Percentiles rank a stretch among this genome's conserved stretches.
These are phyloP conservation scores for Syzygium jambos DNA, from an alignment of 345 rosid genomes.

Conservation along the genomic window DNA sequence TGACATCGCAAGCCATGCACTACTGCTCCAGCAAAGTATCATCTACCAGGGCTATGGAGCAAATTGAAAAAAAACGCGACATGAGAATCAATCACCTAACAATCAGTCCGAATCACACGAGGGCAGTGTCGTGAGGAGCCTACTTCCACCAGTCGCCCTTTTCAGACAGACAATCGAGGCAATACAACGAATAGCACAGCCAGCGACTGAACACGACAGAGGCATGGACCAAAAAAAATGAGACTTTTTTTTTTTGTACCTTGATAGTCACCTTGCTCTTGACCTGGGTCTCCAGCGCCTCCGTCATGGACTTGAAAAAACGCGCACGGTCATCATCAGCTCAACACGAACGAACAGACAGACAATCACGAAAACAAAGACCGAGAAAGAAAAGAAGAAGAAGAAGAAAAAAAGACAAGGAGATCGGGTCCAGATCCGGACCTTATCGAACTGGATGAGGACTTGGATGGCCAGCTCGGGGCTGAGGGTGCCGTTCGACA, in stretches of 20 bases:
- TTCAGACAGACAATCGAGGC: neutral
- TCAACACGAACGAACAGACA: neutral
- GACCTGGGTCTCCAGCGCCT: constrained; percentile 84
- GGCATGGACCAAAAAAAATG: neutral
- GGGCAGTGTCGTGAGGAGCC: neutral
- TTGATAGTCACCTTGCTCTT: constrained; percentile 84
- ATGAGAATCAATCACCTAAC: neutral
- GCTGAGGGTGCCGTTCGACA: constrained; percentile 73
- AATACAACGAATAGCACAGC: neutral
- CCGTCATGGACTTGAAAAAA: constrained; percentile 78
- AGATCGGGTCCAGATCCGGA: constrained; percentile 5
- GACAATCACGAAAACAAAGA: neutral
- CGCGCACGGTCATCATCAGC: neutral
- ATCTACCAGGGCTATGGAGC: neutral
- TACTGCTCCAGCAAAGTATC: neutral
- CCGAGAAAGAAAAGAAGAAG: neutral
- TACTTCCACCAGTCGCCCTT: neutral
- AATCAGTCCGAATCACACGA: neutral
- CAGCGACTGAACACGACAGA: neutral
- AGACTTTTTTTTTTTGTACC: constrained; percentile 22
- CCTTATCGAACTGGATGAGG: constrained; percentile 97
- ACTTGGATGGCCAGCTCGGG: constrained; percentile 97
- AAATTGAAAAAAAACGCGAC: neutral
- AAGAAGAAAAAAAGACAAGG: neutral
- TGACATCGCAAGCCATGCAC: neutral